Percentiles rank a stretch among this genome's conserved stretches.
Evolutionary conservation across 768 basidiomycete genomes (phyloP).

Genomic region (Multifurca ochricompacta): DNA sequence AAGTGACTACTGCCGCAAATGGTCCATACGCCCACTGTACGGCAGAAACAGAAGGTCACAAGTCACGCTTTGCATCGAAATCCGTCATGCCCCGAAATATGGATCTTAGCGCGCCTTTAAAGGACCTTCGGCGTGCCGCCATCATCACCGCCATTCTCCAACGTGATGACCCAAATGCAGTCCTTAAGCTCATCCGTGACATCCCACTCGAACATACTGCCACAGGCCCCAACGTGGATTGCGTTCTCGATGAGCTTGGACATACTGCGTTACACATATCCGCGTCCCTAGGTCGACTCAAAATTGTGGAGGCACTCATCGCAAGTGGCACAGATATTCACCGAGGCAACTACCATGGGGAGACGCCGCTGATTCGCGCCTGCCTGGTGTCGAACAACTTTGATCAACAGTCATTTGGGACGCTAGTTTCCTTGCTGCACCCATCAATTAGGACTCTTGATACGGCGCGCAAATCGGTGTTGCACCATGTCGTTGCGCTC

Average conservation of each 20-base stretch:
- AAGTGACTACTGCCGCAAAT: constrained; percentile 34
- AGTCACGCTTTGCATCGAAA: constrained; percentile 61
- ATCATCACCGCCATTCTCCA: constrained; percentile 61
- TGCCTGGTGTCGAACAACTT: constrained; percentile 83
- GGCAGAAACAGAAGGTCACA: constrained; percentile 38
- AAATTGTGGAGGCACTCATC: constrained; percentile 63
- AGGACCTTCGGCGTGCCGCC: constrained; percentile 49
- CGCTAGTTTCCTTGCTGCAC: constrained; percentile 55
- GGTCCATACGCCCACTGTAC: constrained; percentile 36
- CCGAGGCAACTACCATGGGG: constrained; percentile 88
- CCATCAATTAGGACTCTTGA: constrained; percentile 84
- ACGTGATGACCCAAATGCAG: constrained; percentile 54
- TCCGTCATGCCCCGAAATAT: constrained; percentile 44
- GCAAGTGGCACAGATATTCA: constrained; percentile 77
- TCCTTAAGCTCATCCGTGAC: constrained; percentile 61
- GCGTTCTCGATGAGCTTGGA: constrained; percentile 88
- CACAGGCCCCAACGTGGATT: constrained; percentile 53
- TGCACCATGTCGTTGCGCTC: constrained; percentile 87
- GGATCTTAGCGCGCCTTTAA: constrained; percentile 43
- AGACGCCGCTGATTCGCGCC: constrained; percentile 90
- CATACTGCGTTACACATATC: constrained; percentile 94
- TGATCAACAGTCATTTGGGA: constrained; percentile 67
- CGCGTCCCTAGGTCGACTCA: constrained; percentile 69
- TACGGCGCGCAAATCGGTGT: constrained; percentile 70
- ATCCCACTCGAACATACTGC: constrained; percentile 39